These are phyloP conservation scores for Pseudevernia furfuracea DNA, from an alignment of 495 filamentous ascomycete species.

Conservation along the genomic window DNA sequence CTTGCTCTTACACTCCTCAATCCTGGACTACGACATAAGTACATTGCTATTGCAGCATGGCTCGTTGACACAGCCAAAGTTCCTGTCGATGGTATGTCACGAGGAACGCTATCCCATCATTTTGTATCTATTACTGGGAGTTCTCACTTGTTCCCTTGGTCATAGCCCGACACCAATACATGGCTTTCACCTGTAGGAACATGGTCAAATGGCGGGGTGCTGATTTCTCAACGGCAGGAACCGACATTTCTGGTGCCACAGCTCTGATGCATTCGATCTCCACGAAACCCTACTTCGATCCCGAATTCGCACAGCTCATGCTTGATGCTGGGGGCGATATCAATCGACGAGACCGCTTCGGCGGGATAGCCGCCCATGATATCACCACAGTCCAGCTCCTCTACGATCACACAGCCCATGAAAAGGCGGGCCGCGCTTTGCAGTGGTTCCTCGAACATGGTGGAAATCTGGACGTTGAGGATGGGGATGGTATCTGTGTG, in stretches of 20 bases:
- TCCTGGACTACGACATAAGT: not conserved
- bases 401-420: not conserved
- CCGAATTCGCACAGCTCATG: not conserved
- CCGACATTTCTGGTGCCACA: not conserved
- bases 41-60: not conserved
- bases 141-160: not conserved
- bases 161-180: not conserved
- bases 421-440: not conserved
- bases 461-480: not conserved
- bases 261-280: not conserved
- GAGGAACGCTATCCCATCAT: not conserved
- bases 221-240: not conserved
- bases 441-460: slow-evolving; percentile 2
- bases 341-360: slow-evolving; percentile 1
- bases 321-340: not conserved
- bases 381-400: not conserved
- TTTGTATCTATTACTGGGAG: not conserved
- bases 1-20: not conserved
- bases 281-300: not conserved
- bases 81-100: not conserved
- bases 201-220: not conserved
- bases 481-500: not conserved
- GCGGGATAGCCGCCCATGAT: not conserved
- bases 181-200: not conserved
- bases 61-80: not conserved